Evolutionary conservation across 140 eudicot species (phyloP).

Genomic region (Stevia rebaudiana): DNA sequence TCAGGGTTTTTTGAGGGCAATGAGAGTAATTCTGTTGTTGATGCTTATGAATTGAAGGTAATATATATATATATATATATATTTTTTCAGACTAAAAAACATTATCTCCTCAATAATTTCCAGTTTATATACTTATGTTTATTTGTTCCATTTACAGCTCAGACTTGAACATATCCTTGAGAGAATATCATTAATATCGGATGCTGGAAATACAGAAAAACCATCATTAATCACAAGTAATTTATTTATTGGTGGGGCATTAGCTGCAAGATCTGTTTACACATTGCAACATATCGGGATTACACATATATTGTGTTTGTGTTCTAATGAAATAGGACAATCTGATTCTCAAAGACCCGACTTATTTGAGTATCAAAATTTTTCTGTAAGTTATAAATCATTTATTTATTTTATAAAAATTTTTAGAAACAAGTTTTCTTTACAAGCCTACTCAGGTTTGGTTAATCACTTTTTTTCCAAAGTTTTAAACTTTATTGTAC

Average conservation of each 20-base stretch:
- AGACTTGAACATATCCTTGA: conserved; percentile 96
- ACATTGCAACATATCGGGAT: conserved; percentile 89
- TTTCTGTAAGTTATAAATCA: conserved; percentile 52
- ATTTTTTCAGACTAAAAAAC: conserved; percentile 5
- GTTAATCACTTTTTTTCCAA: not conserved
- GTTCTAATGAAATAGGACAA: conserved; percentile 98
- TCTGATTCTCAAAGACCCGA: conserved; percentile 83
- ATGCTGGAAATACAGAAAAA: conserved; percentile 94
- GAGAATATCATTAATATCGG: conserved; percentile 80
- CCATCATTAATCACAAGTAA: conserved; percentile 54
- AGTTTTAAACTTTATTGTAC: not conserved
- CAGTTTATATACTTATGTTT: conserved; percentile 1
- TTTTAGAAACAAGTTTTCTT: not conserved
- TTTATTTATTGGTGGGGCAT: conserved; percentile 87
- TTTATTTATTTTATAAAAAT: not conserved
- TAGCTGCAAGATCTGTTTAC: conserved; percentile 90
- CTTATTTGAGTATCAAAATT: conserved; percentile 63
- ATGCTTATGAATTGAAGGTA: conserved; percentile 95
- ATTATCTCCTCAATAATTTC: not conserved
- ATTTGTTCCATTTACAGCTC: conserved; percentile 47
- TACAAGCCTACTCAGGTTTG: not conserved
- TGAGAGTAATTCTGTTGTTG: conserved; percentile 74
- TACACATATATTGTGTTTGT: conserved; percentile 80
- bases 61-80: conserved; percentile 8
- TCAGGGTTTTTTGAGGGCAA: conserved; percentile 91